These are phyloP conservation scores for Fusarium dimerum DNA, from an alignment of 2,329 filamentous ascomycete species.

Conservation along the genomic window DNA sequence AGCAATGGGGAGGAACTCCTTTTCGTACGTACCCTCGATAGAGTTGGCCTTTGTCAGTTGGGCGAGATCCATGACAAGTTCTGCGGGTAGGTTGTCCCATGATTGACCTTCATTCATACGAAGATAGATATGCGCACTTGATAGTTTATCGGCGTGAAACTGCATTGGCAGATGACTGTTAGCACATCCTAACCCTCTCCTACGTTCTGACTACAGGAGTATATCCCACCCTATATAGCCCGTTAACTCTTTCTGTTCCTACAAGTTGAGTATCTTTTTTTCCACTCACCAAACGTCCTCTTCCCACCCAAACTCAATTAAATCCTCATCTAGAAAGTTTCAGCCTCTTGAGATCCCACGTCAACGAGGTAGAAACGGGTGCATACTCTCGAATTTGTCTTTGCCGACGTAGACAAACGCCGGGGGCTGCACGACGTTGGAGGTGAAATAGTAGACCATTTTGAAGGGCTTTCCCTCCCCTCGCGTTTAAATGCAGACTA, in stretches of 20 bases:
- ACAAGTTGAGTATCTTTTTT: too few relatives aligned
- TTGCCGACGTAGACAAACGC: conserved; percentile 96
- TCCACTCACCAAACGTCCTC: conserved; percentile 83
- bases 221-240: conserved; percentile 14
- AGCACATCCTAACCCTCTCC: background rate
- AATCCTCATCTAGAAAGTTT: conserved; percentile 75
- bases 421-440: conserved; percentile 75
- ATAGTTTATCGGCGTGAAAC: conserved; percentile 98
- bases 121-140: conserved; percentile 94
- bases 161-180: conserved; percentile 36
- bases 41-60: conserved; percentile 98
- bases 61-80: conserved; percentile 82
- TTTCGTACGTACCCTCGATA: conserved; percentile 71
- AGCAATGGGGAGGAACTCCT: too few relatives aligned
- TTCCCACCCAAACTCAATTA: conserved; percentile 93
- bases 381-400: conserved; percentile 96
- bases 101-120: conserved; percentile 74
- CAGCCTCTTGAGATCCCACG: conserved; percentile 11
- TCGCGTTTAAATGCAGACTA: too few relatives aligned
- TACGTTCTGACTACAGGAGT: background rate
- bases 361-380: conserved; percentile 9
- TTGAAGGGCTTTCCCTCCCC: background rate
- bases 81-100: conserved; percentile 80
- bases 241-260: background rate
- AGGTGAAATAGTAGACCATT: conserved; percentile 98